phyloP scores from a whole-genome alignment of 2,329 filamentous ascomycete species.

The Arthrobotrys musiformis region DNA sequence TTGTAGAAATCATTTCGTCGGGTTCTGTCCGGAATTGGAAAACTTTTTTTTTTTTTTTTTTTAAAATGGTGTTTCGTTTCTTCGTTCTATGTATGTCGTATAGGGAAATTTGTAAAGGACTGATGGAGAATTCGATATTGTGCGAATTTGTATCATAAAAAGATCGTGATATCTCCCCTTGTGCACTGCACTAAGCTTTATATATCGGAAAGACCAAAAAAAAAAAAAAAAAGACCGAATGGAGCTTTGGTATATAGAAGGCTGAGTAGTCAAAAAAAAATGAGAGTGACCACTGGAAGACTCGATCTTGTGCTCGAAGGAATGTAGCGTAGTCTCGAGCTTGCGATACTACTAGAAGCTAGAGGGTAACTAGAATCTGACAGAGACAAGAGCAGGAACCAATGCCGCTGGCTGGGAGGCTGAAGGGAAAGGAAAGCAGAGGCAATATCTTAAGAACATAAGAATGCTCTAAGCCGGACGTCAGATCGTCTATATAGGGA shows the following conservation, averaged over 20 bases:
- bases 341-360: conserved; percentile 46
- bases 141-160: not conserved
- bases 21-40: not conserved
- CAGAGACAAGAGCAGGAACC: conserved; percentile 21
- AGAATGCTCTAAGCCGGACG: conserved; percentile 39
- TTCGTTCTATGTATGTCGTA: conserved; percentile 19
- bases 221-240: not conserved
- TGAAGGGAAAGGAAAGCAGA: conserved; percentile 23
- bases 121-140: not conserved
- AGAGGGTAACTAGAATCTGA: conserved; percentile 1
- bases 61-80: not conserved
- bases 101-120: not conserved
- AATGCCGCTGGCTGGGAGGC: conserved; percentile 3
- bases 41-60: too few species aligned
- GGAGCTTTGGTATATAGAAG: conserved; percentile 6
- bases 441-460: conserved; percentile 35
- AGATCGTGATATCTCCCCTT: conserved; percentile 16
- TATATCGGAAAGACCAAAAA: not conserved
- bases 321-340: conserved; percentile 49
- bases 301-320: conserved; percentile 34
- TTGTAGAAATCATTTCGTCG: conserved; percentile 34
- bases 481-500: conserved; percentile 35
- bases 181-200: conserved; percentile 48
- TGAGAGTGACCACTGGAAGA: conserved; percentile 31
- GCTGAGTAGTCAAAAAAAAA: conserved; percentile 24